Evolutionary conservation across 345 rosid genomes (phyloP).

Genomic region (Nephelium lappaceum): DNA sequence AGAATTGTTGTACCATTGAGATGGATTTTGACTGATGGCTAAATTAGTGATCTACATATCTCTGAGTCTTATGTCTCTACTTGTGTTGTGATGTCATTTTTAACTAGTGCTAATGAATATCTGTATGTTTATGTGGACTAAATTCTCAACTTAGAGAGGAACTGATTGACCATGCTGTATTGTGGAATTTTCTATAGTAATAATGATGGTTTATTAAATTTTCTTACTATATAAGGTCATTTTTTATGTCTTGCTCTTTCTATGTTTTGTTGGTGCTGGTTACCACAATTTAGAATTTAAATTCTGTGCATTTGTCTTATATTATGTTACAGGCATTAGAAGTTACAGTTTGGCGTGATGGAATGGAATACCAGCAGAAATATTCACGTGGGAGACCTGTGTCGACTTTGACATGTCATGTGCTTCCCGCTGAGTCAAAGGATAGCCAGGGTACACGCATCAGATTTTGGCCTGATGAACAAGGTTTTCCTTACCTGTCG

Average conservation of each 20-base stretch:
- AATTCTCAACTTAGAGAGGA: neutral
- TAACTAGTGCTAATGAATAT: neutral
- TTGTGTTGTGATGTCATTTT: neutral
- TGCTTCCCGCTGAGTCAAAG: constrained; percentile 62
- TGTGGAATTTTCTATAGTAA: neutral
- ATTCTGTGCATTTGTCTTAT: neutral
- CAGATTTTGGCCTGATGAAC: constrained; percentile 96
- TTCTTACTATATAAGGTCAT: neutral
- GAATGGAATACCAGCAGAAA: constrained; percentile 71
- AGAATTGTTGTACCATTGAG: neutral
- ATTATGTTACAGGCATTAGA: constrained; percentile 61
- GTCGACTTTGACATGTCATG: constrained; percentile 49
- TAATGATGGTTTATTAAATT: neutral
- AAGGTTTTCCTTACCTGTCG: constrained; percentile 52
- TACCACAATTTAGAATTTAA: neutral
- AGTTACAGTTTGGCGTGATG: constrained; percentile 92
- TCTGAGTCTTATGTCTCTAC: neutral
- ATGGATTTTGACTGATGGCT: neutral
- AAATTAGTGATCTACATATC: neutral
- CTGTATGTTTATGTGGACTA: neutral
- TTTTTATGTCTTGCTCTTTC: constrained; percentile 4
- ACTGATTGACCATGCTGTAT: neutral
- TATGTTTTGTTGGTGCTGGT: neutral
- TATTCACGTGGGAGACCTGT: constrained; percentile 94
- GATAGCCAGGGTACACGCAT: constrained; percentile 71